These are phyloP conservation scores for Malassezia obtusa DNA, from an alignment of 1,284 basidiomycete species.

Conservation along the genomic window DNA sequence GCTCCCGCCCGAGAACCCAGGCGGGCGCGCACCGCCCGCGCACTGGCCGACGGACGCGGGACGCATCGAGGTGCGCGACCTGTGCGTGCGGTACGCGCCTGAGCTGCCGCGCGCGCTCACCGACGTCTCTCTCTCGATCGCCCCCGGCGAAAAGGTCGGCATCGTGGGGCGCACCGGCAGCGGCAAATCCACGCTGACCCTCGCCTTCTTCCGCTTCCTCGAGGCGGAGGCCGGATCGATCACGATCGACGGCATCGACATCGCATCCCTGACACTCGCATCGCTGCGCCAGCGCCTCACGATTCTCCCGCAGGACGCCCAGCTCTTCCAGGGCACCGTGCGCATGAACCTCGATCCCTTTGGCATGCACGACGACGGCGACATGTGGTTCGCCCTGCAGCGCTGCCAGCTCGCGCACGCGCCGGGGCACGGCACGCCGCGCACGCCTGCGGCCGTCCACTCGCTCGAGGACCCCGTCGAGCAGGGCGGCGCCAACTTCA, in stretches of 20 bases:
- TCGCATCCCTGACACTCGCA: conserved; percentile 72
- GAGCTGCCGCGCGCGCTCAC: conserved; percentile 43
- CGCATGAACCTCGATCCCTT: conserved; percentile 56
- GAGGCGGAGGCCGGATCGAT: conserved; percentile 74
- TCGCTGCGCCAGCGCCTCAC: conserved; percentile 71
- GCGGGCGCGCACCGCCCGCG: conserved; percentile 37
- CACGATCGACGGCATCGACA: conserved; percentile 73
- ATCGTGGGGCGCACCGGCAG: conserved; percentile 60
- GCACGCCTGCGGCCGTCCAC: conserved; percentile 49
- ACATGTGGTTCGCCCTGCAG: conserved; percentile 53
- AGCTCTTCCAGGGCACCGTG: conserved; percentile 44
- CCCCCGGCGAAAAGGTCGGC: conserved; percentile 45
- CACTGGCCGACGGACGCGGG: conserved; percentile 47
- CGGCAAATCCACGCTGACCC: conserved; percentile 80
- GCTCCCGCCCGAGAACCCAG: conserved; percentile 32
- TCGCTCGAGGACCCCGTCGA: conserved; percentile 52
- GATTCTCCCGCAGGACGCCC: conserved; percentile 79
- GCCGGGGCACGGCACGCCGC: neutral
- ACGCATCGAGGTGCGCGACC: conserved; percentile 37
- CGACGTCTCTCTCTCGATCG: conserved; percentile 38
- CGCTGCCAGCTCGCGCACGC: conserved; percentile 50
- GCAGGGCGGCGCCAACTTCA: conserved; percentile 52
- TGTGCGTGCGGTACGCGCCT: conserved; percentile 46
- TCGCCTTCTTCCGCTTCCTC: conserved; percentile 89
- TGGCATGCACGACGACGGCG: conserved; percentile 61